These are phyloP conservation scores for Aspergillus sojae DNA, from an alignment of 2,329 filamentous ascomycete species.

Conservation along the genomic window DNA sequence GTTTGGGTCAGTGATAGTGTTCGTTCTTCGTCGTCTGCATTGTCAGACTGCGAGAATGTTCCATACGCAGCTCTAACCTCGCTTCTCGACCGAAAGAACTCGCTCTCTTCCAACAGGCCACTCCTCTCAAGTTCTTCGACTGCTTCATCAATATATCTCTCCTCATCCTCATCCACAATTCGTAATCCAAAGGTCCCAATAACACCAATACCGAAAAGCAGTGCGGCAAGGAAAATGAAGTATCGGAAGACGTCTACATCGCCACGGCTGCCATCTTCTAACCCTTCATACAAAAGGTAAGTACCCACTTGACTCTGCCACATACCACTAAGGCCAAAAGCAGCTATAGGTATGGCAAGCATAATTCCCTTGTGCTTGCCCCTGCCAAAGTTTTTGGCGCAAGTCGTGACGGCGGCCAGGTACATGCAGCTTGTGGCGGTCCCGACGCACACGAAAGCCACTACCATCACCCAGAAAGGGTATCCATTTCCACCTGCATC, in stretches of 20 bases:
- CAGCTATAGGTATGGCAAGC: slow-evolving; percentile 85
- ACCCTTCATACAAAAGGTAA: slow-evolving; percentile 71
- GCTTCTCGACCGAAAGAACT: slow-evolving; percentile 65
- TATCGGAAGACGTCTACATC: slow-evolving; percentile 77
- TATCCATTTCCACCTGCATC: slow-evolving; percentile 59
- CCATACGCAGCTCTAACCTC: slow-evolving; percentile 49
- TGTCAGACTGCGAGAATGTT: slow-evolving; percentile 45
- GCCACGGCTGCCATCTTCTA: slow-evolving; percentile 61
- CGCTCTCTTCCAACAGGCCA: slow-evolving; percentile 72
- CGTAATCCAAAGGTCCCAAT: slow-evolving; percentile 73
- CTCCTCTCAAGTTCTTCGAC: slow-evolving; percentile 90
- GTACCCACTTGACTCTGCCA: slow-evolving; percentile 90
- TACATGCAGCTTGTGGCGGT: slow-evolving; percentile 88
- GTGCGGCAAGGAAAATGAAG: slow-evolving; percentile 78
- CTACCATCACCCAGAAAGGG: slow-evolving; percentile 80
- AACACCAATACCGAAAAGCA: slow-evolving; percentile 71
- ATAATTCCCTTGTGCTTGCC: slow-evolving; percentile 86
- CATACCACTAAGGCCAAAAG: slow-evolving; percentile 92
- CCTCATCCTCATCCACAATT: slow-evolving; percentile 76
- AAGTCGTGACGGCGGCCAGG: slow-evolving; percentile 85
- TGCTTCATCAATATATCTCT: slow-evolving; percentile 82
- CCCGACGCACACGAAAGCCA: slow-evolving; percentile 82
- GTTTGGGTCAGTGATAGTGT: slow-evolving; percentile 19
- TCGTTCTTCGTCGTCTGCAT: slow-evolving; percentile 43
- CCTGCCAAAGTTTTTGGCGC: slow-evolving; percentile 95